phyloP scores from a whole-genome alignment of 805 yeast species.

The Spathaspora passalidarum region DNA sequence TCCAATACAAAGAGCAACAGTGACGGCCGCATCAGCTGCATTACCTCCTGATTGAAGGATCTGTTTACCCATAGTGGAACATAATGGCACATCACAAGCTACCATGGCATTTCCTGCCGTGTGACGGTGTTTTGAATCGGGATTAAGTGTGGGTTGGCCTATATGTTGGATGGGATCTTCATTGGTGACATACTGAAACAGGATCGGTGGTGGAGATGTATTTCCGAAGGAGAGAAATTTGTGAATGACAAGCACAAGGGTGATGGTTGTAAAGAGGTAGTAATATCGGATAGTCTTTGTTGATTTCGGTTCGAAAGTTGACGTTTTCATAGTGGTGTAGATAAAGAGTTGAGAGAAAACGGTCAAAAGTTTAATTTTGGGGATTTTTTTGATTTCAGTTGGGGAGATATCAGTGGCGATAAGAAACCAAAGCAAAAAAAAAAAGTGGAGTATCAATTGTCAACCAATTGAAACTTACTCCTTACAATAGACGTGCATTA shows the following conservation, averaged over 20 bases:
- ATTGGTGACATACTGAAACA: not conserved
- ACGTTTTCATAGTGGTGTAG: not conserved
- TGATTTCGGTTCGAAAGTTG: not conserved
- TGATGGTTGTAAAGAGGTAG: not conserved
- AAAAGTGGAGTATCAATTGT: too few species aligned
- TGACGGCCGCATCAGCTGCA: constrained; percentile 93
- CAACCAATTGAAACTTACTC: too few species aligned
- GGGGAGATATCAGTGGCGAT: too few species aligned
- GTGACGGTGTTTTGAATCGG: constrained; percentile 35
- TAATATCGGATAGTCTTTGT: not conserved
- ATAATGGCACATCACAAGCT: constrained; percentile 59
- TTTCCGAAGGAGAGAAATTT: not conserved
- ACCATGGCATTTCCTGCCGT: constrained; percentile 56
- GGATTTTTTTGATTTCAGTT: too few species aligned
- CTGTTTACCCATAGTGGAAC: constrained; percentile 61
- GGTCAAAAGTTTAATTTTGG: too few species aligned
- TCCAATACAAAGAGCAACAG: constrained; percentile 87
- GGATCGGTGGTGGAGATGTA: too few species aligned
- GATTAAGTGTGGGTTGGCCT: constrained; percentile 42
- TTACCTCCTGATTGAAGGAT: constrained; percentile 59
- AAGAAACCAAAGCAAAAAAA: too few species aligned
- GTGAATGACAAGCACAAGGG: not conserved
- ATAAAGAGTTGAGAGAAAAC: too few species aligned
- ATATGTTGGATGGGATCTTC: constrained; percentile 17
- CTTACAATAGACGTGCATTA: too few species aligned